Base-by-base conservation (phyloP, 495 filamentous ascomycete species). In the Cercophora newfieldiana region DNA sequence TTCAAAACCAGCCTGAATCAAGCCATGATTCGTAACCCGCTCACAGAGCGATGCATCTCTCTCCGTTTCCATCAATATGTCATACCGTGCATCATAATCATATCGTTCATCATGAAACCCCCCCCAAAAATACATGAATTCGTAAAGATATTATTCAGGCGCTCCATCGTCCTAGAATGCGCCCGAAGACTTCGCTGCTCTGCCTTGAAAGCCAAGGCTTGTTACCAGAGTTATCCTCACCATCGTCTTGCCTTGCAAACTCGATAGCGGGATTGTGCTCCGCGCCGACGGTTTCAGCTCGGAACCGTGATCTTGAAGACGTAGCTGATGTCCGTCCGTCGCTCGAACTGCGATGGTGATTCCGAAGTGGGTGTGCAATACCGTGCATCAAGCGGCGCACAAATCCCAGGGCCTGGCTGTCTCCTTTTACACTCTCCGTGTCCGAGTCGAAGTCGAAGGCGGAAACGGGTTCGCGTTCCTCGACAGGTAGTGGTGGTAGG, bases 361-460 rank as follows among this genome's bases (percentile, higher is more conserved):
- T 50, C 7, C 1, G 3, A 24, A 37, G 33, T 2, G 22, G 26
- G 25, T 44, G 57, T 10, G 29, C 29, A 7, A 31, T 12, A 12
- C 57, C 33, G n/a, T 47, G 29, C 4, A 37, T 60, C 21, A 60
- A 18, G n/a, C 57, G 16, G n/a, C 33, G 30, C 29, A 24, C 31
- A 3, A 60, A 21, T 0, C 57, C 7, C 6, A n/a, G 57, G 3
- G 57, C 30, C 3, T 18, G 22, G 30, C 28, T 47, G 2, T 31
- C 57, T 7, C 33, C 57, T 3, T 7, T 22, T 19, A 21, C 22
- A 2, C 31, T 49, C 8, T 63, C 61, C 1, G 19, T 29, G 19
- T 63, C 61, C 16, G 59, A 61, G 50, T 63, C 61, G 21, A 55
- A 22, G 16, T 63, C 61, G 31, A 63, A 63, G 29, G 55, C 61